These are phyloP conservation scores for Hypomyces perniciosus DNA, from an alignment of 2,329 filamentous ascomycete genomes.

Conservation along the genomic window DNA sequence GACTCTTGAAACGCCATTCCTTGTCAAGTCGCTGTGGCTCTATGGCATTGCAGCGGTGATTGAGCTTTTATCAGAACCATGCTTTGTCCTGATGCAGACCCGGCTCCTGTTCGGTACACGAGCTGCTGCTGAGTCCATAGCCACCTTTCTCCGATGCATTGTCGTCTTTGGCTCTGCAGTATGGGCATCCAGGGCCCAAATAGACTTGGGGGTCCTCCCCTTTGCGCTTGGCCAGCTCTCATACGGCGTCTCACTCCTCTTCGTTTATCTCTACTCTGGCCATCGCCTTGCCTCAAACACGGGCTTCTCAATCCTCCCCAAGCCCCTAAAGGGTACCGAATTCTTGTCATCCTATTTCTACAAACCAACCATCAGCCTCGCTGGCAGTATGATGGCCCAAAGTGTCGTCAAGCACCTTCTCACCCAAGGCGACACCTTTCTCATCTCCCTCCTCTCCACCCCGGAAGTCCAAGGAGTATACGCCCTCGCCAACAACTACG, in stretches of 20 bases:
- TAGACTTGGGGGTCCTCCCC: slow-evolving; percentile 69
- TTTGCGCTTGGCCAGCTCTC: slow-evolving; percentile 82
- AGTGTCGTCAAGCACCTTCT: slow-evolving; percentile 86
- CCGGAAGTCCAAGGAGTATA: slow-evolving; percentile 84
- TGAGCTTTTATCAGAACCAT: slow-evolving; percentile 81
- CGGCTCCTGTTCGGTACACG: slow-evolving; percentile 73
- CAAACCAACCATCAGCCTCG: slow-evolving; percentile 62
- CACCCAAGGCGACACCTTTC: slow-evolving; percentile 88
- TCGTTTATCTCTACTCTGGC: slow-evolving; percentile 64
- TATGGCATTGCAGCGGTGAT: slow-evolving; percentile 55
- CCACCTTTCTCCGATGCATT: slow-evolving; percentile 71
- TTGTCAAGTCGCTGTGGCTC: slow-evolving; percentile 46
- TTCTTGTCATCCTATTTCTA: slow-evolving; percentile 61
- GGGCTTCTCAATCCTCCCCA: slow-evolving; percentile 64
- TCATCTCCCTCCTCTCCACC: slow-evolving; percentile 72
- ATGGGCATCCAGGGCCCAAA: slow-evolving; percentile 45
- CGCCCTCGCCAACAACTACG: slow-evolving; percentile 90
- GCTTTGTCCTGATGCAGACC: slow-evolving; percentile 82
- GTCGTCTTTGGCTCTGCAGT: slow-evolving; percentile 67
- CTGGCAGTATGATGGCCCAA: slow-evolving; percentile 79
- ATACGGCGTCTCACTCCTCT: slow-evolving; percentile 64
- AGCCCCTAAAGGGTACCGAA: slow-evolving; percentile 16
- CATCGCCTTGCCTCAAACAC: slow-evolving; percentile 46
- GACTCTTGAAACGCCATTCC: slow-evolving; percentile 55
- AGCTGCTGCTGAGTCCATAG: slow-evolving; percentile 75